Evolutionary conservation across 805 yeast genomes (phyloP), one percentile per base, ranked within the genome.

Genomic region (Pichia sporocuriosa): DNA sequence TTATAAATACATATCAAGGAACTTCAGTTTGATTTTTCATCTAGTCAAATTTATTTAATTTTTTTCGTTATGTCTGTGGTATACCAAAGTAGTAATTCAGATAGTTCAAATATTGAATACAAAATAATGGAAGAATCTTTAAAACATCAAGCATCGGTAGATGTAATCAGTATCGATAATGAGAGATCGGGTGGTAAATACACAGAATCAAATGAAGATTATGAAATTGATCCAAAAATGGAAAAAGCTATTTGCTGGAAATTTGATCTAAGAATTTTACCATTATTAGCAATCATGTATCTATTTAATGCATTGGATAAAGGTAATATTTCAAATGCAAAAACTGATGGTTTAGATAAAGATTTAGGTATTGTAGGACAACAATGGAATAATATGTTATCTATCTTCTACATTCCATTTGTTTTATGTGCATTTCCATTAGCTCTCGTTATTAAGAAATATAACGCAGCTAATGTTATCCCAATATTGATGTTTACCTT

Each of bases 301-400:
- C 58, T 72, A 27, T 70, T 69, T 56, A 69, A 69, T 47, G 69
- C 73, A 12, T 60, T 72, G 41, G 75, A 72, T 51, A 69, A 68
- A 46, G 72, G 73, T 13, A 72, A 72, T 47, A 69, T 72, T 35
- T 64, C 70, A 13, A 71, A 72, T 52, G 77, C 77, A 15, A 69
- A 69, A 48, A 70, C 74, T 2, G 68, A 69, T 44, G 70, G 70
- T 25, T 51, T 72, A 36, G 72, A 63, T 22, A 48, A 43, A 5
- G 73, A 72, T 46, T 52, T 72, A 16, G 63, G 63, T 26, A 63
- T 72, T 35, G 49, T 50, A 5, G 72, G 70, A 19, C 57, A 62
- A 24, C 61, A 69, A 42, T 72, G 72, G 71, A 70, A 70, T 49
- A 51, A 63, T 26, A 62, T 69, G 62, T 57, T 72, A 20, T 66